phyloP scores from a whole-genome alignment of 2,329 filamentous ascomycete genomes.

The Neonectria hederae region DNA sequence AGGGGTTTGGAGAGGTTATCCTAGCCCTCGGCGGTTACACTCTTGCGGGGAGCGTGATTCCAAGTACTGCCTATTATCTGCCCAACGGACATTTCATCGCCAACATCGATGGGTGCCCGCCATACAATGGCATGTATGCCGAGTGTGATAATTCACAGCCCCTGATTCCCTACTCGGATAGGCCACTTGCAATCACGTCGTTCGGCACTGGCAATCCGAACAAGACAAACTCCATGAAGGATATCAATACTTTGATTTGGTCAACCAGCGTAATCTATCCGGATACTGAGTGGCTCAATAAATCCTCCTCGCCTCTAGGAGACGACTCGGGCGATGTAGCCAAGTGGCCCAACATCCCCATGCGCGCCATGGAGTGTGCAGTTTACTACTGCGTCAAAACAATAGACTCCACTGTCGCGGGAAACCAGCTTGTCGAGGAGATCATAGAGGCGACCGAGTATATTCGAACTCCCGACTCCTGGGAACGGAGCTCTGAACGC shows the following conservation, averaged over 20 bases:
- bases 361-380: conserved; percentile 19
- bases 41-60: neutral
- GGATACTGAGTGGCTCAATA: conserved; percentile 6
- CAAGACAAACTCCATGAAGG: conserved; percentile 25
- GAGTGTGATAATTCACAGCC: neutral
- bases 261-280: conserved; percentile 25
- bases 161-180: neutral
- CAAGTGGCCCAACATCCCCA: conserved; percentile 17
- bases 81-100: conserved; percentile 20
- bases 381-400: conserved; percentile 26
- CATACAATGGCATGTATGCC: neutral
- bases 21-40: neutral
- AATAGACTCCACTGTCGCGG: conserved; percentile 1
- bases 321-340: neutral
- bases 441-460: conserved; percentile 1
- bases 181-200: conserved; percentile 14
- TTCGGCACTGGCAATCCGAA: conserved; percentile 26
- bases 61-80: conserved; percentile 8
- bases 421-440: conserved; percentile 9
- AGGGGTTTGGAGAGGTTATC: conserved; percentile 1
- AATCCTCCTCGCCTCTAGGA: neutral
- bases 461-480: conserved; percentile 10
- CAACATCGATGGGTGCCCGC: conserved; percentile 13
- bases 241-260: conserved; percentile 30
- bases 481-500: conserved; percentile 1